A percentile compares a stretch with the other conserved stretches of the same genome.
phyloP scores from a whole-genome alignment of 352 stramenopile species.

The Phytophthora citricola region DNA sequence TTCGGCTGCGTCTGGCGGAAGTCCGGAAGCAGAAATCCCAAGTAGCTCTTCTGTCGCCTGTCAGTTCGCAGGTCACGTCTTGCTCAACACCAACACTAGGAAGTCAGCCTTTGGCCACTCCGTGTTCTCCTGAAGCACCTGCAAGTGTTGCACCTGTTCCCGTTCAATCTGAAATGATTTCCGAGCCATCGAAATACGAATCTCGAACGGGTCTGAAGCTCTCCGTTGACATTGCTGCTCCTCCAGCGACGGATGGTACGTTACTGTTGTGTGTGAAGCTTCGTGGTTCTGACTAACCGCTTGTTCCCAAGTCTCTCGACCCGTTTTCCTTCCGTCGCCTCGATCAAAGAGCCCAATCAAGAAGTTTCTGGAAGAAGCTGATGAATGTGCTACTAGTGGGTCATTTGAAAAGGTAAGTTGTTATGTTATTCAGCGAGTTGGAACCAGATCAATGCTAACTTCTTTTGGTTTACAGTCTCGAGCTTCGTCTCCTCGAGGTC shows the following conservation, averaged over 20 bases:
- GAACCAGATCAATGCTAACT: neutral
- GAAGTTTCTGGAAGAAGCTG: constrained; percentile 24
- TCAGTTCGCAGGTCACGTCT: constrained; percentile 15
- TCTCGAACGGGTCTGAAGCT: constrained; percentile 56
- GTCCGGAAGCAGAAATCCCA: constrained; percentile 44
- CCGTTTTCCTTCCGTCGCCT: constrained; percentile 62
- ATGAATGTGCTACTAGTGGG: constrained; percentile 24
- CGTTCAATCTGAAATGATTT: neutral
- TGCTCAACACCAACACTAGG: constrained; percentile 15
- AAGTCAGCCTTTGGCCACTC: constrained; percentile 3
- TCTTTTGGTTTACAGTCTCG: constrained; percentile 47
- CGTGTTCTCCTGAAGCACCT: neutral
- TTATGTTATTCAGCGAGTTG: neutral
- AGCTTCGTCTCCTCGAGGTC: constrained; percentile 71
- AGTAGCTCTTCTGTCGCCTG: constrained; percentile 15
- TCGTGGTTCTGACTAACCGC: constrained; percentile 4
- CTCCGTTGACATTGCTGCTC: constrained; percentile 55
- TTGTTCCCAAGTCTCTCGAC: constrained; percentile 45
- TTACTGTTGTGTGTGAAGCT: constrained; percentile 3
- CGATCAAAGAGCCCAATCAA: constrained; percentile 43
- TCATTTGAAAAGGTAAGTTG: constrained; percentile 69
- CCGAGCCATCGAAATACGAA: constrained; percentile 57
- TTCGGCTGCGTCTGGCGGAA: constrained; percentile 56
- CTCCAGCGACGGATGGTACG: constrained; percentile 53
- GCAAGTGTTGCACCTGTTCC: neutral